Percentiles rank a stretch among this genome's conserved stretches.
Evolutionary conservation across 2,329 filamentous ascomycete species (phyloP).

Genomic region (Trichophyton benhamiae): DNA sequence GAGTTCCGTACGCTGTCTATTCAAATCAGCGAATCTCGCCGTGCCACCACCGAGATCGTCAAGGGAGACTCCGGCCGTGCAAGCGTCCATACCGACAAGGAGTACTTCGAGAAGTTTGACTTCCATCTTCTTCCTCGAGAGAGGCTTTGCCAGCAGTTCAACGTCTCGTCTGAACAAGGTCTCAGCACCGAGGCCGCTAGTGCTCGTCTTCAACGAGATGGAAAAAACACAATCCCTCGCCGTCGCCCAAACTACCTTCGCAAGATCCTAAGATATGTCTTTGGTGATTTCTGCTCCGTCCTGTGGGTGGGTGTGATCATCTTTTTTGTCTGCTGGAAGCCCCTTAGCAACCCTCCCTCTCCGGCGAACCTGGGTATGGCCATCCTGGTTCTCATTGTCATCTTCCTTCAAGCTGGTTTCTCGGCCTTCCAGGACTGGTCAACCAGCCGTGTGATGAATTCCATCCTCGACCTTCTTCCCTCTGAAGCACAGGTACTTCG

Average conservation of each 20-base stretch:
- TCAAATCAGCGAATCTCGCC: constrained; percentile 29
- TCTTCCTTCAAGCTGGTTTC: constrained; percentile 56
- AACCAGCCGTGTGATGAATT: constrained; percentile 63
- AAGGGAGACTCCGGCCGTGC: constrained; percentile 16
- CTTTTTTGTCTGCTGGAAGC: constrained; percentile 66
- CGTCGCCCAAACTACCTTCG: constrained; percentile 49
- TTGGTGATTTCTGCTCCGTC: constrained; percentile 63
- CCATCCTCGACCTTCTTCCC: constrained; percentile 66
- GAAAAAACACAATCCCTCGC: constrained; percentile 54
- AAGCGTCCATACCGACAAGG: constrained; percentile 24
- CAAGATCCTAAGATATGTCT: constrained; percentile 57
- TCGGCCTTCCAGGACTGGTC: constrained; percentile 65
- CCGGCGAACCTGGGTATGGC: constrained; percentile 59
- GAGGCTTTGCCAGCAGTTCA: constrained; percentile 48
- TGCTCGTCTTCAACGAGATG: constrained; percentile 47
- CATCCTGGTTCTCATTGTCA: constrained; percentile 60
- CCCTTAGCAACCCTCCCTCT: constrained; percentile 59
- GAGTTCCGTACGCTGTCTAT: constrained; percentile 30
- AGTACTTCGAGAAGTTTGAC: constrained; percentile 50
- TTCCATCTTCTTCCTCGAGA: constrained; percentile 52
- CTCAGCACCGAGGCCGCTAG: constrained; percentile 48
- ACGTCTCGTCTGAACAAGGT: constrained; percentile 45
- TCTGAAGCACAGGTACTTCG: constrained; percentile 56
- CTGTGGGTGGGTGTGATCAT: constrained; percentile 56
- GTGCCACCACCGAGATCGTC: constrained; percentile 18